A percentile compares a stretch with the other conserved stretches of the same genome.
Evolutionary conservation across 495 filamentous ascomycete species (phyloP).

Genomic region (Amphirosellinia nigrospora): DNA sequence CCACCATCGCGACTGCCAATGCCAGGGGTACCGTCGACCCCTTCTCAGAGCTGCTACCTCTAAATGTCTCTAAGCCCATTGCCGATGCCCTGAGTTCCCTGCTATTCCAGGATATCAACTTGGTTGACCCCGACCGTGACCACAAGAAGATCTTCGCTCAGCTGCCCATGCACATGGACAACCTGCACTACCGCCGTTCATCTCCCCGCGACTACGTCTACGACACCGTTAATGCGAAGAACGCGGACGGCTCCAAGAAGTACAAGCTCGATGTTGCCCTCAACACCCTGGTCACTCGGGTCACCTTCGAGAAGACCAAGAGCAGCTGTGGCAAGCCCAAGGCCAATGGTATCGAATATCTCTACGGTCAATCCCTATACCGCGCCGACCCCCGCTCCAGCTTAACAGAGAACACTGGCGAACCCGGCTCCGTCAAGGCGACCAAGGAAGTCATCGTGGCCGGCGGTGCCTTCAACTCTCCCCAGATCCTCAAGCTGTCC

Average conservation of each 20-base stretch:
- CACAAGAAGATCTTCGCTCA: constrained; percentile 42
- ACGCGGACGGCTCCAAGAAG: constrained; percentile 58
- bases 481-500: constrained; percentile 67
- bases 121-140: constrained; percentile 40
- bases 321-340: constrained; percentile 42
- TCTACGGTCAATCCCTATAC: constrained; percentile 65
- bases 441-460: constrained; percentile 68
- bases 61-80: constrained; percentile 41
- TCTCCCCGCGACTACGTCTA: constrained; percentile 61
- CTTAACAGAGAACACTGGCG: constrained; percentile 41
- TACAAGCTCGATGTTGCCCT: constrained; percentile 64
- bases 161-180: constrained; percentile 26
- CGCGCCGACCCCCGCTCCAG: constrained; percentile 57
- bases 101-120: constrained; percentile 60
- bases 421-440: constrained; percentile 52
- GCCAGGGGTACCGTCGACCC: constrained; percentile 20
- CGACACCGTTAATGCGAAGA: constrained; percentile 55
- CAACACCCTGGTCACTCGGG: constrained; percentile 66
- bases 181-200: constrained; percentile 49
- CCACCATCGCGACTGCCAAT: background rate
- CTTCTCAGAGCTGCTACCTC: constrained; percentile 22
- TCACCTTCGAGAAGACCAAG: constrained; percentile 55
- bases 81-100: constrained; percentile 50
- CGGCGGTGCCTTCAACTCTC: constrained; percentile 65
- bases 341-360: constrained; percentile 68